Evolutionary conservation across 257 asterid genomes (phyloP).

Genomic region (Solanum sitiens): DNA sequence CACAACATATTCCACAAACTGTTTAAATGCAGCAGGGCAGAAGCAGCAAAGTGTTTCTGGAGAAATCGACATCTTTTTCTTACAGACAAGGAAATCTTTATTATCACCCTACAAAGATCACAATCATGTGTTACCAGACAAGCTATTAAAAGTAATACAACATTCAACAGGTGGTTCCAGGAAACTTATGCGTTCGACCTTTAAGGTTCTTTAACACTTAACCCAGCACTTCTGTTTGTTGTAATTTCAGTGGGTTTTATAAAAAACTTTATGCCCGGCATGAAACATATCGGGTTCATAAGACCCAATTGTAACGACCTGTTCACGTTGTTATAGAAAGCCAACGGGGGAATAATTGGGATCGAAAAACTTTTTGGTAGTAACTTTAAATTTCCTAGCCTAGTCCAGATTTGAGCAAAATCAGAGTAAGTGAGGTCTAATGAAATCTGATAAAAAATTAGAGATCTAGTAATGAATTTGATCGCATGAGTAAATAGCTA

Average conservation of each 20-base stretch:
- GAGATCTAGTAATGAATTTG: too few species aligned
- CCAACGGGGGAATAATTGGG: too few species aligned
- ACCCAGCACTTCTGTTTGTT: not conserved
- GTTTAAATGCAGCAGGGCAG: slow-evolving; percentile 36
- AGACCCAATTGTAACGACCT: not conserved
- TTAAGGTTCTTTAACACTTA: not conserved
- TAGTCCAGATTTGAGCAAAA: too few species aligned
- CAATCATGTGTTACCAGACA: not conserved
- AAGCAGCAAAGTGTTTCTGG: slow-evolving; percentile 40
- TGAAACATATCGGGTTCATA: not conserved
- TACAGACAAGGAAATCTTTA: slow-evolving; percentile 45
- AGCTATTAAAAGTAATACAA: not conserved
- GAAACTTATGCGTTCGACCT: not conserved
- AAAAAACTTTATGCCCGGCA: not conserved
- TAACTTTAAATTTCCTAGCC: too few species aligned
- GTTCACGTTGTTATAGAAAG: too few species aligned
- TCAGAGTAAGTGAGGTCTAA: too few species aligned
- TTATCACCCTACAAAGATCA: slow-evolving; percentile 36
- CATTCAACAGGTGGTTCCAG: not conserved
- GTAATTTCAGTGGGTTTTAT: not conserved
- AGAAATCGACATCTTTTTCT: slow-evolving; percentile 51
- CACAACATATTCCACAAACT: too few species aligned
- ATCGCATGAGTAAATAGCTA: too few species aligned
- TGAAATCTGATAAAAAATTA: too few species aligned
- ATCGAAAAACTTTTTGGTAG: too few species aligned